phyloP scores from a whole-genome alignment of 2,329 filamentous ascomycete species.

The Gliomastix tumulicola region DNA sequence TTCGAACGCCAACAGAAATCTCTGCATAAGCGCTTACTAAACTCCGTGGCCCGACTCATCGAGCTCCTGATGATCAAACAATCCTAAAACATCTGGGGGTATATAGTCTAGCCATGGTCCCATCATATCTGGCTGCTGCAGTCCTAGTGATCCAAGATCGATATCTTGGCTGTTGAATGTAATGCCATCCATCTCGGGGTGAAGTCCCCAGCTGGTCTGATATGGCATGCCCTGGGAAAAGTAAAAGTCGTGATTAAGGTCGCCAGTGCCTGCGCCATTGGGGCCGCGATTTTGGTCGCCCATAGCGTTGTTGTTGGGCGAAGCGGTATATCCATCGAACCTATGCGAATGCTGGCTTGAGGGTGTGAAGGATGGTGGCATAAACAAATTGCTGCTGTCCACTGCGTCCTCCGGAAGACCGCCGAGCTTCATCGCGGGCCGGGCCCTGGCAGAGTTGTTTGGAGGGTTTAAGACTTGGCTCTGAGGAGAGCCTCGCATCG shows the following conservation, averaged over 20 bases:
- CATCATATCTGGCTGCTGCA: slow-evolving; percentile 56
- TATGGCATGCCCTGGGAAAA: slow-evolving; percentile 18
- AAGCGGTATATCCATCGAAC: slow-evolving; percentile 35
- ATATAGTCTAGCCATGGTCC: slow-evolving; percentile 68
- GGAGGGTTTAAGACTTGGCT: slow-evolving; percentile 10
- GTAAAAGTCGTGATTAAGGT: slow-evolving; percentile 15
- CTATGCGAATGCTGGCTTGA: slow-evolving; percentile 31
- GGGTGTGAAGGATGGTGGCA: slow-evolving; percentile 24
- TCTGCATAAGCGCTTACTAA: no score
- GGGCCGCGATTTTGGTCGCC: slow-evolving; percentile 18
- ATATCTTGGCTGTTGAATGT: slow-evolving; percentile 74
- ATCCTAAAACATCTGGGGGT: slow-evolving; percentile 51
- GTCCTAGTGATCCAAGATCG: slow-evolving; percentile 60
- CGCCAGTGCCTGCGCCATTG: slow-evolving; percentile 7
- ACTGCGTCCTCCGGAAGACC: slow-evolving; percentile 19
- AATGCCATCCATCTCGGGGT: slow-evolving; percentile 40
- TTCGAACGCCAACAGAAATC: no score
- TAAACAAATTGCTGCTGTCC: no score
- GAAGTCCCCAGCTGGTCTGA: slow-evolving; percentile 19
- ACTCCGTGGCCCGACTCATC: no score
- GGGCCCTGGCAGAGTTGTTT: not conserved
- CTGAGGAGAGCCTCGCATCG: slow-evolving; percentile 35
- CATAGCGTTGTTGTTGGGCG: slow-evolving; percentile 33
- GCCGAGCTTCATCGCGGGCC: slow-evolving; percentile 18
- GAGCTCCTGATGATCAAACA: slow-evolving; percentile 36